Base-by-base conservation (phyloP, 2,329 filamentous ascomycete species). In the Xylariaceae sp. region DNA sequence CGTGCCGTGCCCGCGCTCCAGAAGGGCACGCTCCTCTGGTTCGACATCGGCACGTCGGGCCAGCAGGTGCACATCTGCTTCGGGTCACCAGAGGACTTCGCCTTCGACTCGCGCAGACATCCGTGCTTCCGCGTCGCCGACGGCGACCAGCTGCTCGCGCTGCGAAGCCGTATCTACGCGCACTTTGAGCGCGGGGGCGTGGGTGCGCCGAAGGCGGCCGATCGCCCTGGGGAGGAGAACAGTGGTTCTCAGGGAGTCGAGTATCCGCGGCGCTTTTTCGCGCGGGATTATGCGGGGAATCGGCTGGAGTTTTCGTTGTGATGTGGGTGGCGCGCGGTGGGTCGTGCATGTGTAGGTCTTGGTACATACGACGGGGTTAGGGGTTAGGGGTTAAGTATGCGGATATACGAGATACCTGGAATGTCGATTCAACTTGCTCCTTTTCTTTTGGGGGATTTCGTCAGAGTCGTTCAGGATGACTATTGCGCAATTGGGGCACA, bases 241-340 rank as follows among this genome's bases (percentile, higher is more conserved):
- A 72, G 64, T 9, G 68, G 82, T 2, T 71, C 75, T 0, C 74
- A 82, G 66, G 83, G 82, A 0, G 78, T 79, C 1, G 84, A 87
- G 68, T 86, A 85, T 65, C 84, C 84, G 0, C 75, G 73, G 41
- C 75, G 85, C 11, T 88, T 88, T 69, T 88, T 88, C 69, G 83
- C 82, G 0, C 77, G 82, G 59, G 81, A 84, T 63, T 84, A 76
- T 71, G 79, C 80, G 0, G 81, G 81, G 1, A 83, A 83, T 64
- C 69, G 77, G 56, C 67, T 83, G 39, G 81, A 83, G 67, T 83
- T 83, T 64, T 81, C 75, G 55, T 55, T 81, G 58, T 82, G 59
- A 60, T 39, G 4, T 15, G 39, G 17, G 30, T 37, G 3, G 0
- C 17, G 17, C 17, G 17, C 2, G 13, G 8, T 13, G 15, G 13